Evolutionary conservation across 495 filamentous ascomycete species (phyloP).

Genomic region (Hypomontagnella submonticulosa): DNA sequence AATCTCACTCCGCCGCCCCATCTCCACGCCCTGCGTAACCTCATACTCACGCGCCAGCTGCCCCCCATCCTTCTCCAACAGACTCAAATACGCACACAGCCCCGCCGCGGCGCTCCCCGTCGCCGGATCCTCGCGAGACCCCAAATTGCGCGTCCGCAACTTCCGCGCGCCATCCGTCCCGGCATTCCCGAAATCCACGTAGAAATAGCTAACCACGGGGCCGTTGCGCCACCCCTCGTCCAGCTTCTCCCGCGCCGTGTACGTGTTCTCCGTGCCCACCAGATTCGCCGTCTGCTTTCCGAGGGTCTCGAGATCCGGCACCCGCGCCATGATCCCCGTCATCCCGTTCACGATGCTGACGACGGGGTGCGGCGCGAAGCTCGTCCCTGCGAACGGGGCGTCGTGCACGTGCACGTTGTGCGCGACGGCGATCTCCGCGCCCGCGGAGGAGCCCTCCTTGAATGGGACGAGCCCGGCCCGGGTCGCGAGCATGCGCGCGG

Average conservation of each 20-base stretch:
- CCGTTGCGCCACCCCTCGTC: constrained; percentile 67
- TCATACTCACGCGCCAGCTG: constrained; percentile 54
- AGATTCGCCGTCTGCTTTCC: constrained; percentile 44
- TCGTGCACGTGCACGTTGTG: constrained; percentile 72
- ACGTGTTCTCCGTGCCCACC: constrained; percentile 40
- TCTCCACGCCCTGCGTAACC: constrained; percentile 78
- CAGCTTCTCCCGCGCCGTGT: constrained; percentile 44
- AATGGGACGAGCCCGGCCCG: constrained; percentile 66
- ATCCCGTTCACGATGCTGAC: constrained; percentile 76
- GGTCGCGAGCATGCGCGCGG: constrained; percentile 58
- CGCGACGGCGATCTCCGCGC: constrained; percentile 62
- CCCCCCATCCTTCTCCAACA: constrained; percentile 47
- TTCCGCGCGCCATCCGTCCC: constrained; percentile 33
- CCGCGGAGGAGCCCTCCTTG: constrained; percentile 19
- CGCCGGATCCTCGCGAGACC: constrained; percentile 71
- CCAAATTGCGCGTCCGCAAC: constrained; percentile 60
- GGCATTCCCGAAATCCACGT: constrained; percentile 51
- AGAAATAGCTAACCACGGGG: constrained; percentile 66
- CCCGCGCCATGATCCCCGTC: constrained; percentile 66
- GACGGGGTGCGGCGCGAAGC: constrained; percentile 46
- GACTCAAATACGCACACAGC: constrained; percentile 64
- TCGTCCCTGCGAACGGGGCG: constrained; percentile 30
- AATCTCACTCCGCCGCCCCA: constrained; percentile 71
- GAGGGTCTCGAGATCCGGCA: constrained; percentile 59
- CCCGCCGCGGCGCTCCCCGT: constrained; percentile 70